These are phyloP conservation scores for Mycena chlorophos DNA, from an alignment of 768 basidiomycete species.

Conservation along the genomic window DNA sequence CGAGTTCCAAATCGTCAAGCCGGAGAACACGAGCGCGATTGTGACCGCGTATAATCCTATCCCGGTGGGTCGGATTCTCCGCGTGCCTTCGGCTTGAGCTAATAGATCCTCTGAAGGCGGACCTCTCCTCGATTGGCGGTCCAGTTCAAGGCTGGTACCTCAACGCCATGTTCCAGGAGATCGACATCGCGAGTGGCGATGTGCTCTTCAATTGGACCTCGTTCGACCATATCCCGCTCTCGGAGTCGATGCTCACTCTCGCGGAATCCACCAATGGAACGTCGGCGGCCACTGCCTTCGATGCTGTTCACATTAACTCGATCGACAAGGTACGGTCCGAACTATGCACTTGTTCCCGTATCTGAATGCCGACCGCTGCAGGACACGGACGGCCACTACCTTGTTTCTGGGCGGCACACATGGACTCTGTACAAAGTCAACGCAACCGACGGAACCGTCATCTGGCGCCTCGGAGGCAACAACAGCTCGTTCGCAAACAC, in stretches of 20 bases:
- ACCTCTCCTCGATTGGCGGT: slow-evolving; percentile 8
- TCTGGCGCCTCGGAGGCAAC: slow-evolving; percentile 24
- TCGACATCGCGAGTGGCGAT: slow-evolving; percentile 4
- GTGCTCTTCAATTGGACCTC: slow-evolving; percentile 11
- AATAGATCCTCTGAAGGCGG: not conserved
- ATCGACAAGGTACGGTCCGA: slow-evolving; percentile 6
- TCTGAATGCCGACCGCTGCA: not conserved
- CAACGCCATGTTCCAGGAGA: slow-evolving; percentile 4
- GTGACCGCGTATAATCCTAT: slow-evolving; percentile 11
- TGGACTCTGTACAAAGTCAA: slow-evolving; percentile 21
- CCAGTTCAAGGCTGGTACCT: slow-evolving; percentile 9
- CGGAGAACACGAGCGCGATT: slow-evolving; percentile 6
- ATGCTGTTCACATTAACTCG: slow-evolving; percentile 12
- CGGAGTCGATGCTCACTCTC: slow-evolving; percentile 10
- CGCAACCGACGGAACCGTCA: slow-evolving; percentile 18
- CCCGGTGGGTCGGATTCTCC: not conserved
- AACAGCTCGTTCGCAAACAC: slow-evolving; percentile 15
- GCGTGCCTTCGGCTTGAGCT: no score
- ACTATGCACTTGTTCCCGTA: not conserved
- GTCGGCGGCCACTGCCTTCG: not conserved
- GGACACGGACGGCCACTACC: slow-evolving; percentile 20
- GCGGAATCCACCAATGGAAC: not conserved
- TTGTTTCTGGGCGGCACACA: slow-evolving; percentile 21
- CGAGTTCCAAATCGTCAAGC: slow-evolving; percentile 9
- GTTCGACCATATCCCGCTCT: slow-evolving; percentile 9